A percentile compares a stretch with the other conserved stretches of the same genome.
Evolutionary conservation across 352 stramenopile species (phyloP).

Genomic region (Globisporangium spinosum): DNA sequence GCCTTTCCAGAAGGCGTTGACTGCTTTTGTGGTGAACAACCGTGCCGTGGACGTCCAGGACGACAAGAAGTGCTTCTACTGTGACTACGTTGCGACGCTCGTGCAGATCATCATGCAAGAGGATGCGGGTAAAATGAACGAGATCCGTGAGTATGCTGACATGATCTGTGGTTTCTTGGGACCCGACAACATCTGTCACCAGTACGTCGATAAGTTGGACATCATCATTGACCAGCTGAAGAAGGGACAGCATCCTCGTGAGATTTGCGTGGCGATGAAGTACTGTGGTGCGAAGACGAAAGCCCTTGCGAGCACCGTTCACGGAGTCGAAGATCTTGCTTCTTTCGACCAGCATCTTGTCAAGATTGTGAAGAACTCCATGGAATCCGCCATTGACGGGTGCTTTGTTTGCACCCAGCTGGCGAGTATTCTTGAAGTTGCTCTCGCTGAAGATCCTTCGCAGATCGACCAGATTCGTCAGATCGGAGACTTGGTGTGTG

Average conservation of each 20-base stretch:
- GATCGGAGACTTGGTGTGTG: conserved; percentile 60
- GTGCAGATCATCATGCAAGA: conserved; percentile 59
- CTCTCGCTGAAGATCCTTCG: conserved; percentile 45
- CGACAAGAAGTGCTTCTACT: conserved; percentile 53
- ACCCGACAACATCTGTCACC: conserved; percentile 54
- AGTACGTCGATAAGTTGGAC: conserved; percentile 68
- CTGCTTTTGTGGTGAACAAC: conserved; percentile 23
- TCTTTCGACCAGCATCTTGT: conserved; percentile 28
- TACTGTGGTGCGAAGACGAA: conserved; percentile 35
- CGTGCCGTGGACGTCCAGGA: conserved; percentile 25
- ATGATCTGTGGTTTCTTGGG: conserved; percentile 76
- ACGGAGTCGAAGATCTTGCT: conserved; percentile 16
- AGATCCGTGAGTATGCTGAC: conserved; percentile 61
- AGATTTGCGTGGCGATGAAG: conserved; percentile 76
- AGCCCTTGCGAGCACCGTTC: background rate
- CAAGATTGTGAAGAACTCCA: conserved; percentile 32
- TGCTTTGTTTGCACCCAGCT: conserved; percentile 80
- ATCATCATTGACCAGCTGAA: conserved; percentile 59
- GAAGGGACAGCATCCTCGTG: conserved; percentile 57
- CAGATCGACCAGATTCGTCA: conserved; percentile 58
- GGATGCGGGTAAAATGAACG: conserved; percentile 44
- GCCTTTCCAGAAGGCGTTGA: conserved; percentile 28
- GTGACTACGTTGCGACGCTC: conserved; percentile 56
- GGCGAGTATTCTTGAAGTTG: conserved; percentile 45
- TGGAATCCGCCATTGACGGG: conserved; percentile 31